These are phyloP conservation scores for Aspergillus sp. DNA, from an alignment of 2,329 filamentous ascomycete genomes.

Conservation along the genomic window DNA sequence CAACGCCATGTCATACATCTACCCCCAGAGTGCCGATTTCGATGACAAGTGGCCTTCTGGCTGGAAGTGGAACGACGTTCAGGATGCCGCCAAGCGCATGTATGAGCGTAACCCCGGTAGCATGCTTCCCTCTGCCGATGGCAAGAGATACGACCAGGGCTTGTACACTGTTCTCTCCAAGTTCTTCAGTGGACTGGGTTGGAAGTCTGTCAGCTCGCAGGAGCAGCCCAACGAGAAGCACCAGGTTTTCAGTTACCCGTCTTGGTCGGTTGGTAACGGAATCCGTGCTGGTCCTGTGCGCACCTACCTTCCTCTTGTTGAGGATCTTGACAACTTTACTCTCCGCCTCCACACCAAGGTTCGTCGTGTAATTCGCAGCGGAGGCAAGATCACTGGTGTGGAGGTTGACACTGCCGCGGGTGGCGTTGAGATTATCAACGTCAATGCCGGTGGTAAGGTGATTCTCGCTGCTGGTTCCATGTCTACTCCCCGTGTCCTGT, in stretches of 20 bases:
- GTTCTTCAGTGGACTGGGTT: slow-evolving; percentile 57
- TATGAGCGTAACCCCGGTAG: slow-evolving; percentile 68
- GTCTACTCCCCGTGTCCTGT: slow-evolving; percentile 62
- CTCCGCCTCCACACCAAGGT: slow-evolving; percentile 63
- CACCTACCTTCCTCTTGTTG: slow-evolving; percentile 63
- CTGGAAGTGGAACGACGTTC: slow-evolving; percentile 63
- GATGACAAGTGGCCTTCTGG: slow-evolving; percentile 66
- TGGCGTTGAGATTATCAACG: slow-evolving; percentile 56
- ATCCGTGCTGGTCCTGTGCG: slow-evolving; percentile 65
- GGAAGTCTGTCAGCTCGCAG: slow-evolving; percentile 59
- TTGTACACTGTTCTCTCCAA: slow-evolving; percentile 58
- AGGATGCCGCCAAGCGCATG: slow-evolving; percentile 54
- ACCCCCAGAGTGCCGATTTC: slow-evolving; percentile 58
- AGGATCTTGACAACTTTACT: slow-evolving; percentile 58
- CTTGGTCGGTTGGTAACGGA: slow-evolving; percentile 62
- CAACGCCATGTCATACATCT: slow-evolving; percentile 14
- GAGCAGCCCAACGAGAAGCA: slow-evolving; percentile 58
- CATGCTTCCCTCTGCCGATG: slow-evolving; percentile 60
- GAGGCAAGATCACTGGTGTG: slow-evolving; percentile 55
- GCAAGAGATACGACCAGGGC: slow-evolving; percentile 59
- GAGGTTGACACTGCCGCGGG: slow-evolving; percentile 11
- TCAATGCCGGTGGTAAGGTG: slow-evolving; percentile 60
- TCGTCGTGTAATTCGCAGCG: slow-evolving; percentile 58
- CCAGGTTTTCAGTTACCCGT: slow-evolving; percentile 57
- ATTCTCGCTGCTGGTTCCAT: slow-evolving; percentile 65